Conservation (phyloP, 2,329 filamentous ascomycete genomes). For the Cordyceps farinosa region DNA sequence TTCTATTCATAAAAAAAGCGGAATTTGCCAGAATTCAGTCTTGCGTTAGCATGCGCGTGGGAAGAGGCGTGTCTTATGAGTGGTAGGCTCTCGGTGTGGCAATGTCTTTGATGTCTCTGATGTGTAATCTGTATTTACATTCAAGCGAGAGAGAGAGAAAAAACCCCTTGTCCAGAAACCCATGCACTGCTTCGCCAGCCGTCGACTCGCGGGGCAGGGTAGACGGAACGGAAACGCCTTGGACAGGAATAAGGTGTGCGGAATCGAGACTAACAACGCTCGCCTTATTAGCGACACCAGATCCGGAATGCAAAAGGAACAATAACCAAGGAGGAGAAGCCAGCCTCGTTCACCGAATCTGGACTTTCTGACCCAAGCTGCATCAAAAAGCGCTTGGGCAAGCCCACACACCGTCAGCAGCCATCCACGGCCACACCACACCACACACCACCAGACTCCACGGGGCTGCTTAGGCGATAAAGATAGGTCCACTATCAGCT, state of each 20-base stretch:
- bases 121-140: too few species aligned
- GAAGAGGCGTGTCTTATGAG: not conserved
- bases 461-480: not conserved
- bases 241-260: not conserved
- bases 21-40: not conserved
- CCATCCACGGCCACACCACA: not conserved
- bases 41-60: not conserved
- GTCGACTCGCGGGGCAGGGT: not conserved
- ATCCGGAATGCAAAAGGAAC: not conserved
- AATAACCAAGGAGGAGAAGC: not conserved
- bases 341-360: not conserved
- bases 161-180: too few species aligned
- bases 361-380: not conserved
- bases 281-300: not conserved
- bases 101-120: too few species aligned
- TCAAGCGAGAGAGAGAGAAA: too few species aligned
- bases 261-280: slow-evolving; percentile 4
- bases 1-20: not conserved
- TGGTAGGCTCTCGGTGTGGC: too few species aligned
- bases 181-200: not conserved
- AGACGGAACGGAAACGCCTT: not conserved
- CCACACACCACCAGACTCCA: not conserved
- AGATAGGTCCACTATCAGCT: too few species aligned
- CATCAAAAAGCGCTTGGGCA: not conserved
- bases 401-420: slow-evolving; percentile 5